Evolutionary conservation across 495 filamentous ascomycete genomes (phyloP), one percentile per base, ranked within the genome.

Genomic region (Xylaria flabelliformis): DNA sequence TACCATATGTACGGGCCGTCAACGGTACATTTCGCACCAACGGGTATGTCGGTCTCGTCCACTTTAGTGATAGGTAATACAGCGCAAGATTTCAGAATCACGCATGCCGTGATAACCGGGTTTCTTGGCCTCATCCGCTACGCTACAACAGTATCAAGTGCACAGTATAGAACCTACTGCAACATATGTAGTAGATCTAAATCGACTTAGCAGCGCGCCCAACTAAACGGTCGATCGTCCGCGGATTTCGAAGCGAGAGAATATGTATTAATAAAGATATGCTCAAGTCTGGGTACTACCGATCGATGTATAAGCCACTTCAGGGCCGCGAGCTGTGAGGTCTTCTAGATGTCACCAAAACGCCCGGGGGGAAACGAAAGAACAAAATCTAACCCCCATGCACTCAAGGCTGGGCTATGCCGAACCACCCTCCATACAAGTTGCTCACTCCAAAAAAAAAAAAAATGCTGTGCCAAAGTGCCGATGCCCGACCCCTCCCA

Each of bases 401-500:
- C 21, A 64, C 21, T 32, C 21, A 36, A 69, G 36, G 36, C 39
- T 56, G 53, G 66, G 51, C 32, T 26, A 67, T 67, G 48, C 48
- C 50, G 19, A 55, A 42, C 26, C 55, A 24, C 41, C 51, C 21
- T 32, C 51, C 32, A 41, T 69, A 26, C 13, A 44, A 46, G 24
- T 29, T 34, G 26, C 15, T 55, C 42, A 39, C 29, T 36, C 64
- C 64, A 21, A 51, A 67, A n/a, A n/a, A n/a, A n/a, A n/a, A n/a
- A n/a, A n/a, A 53, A 56, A 67, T 67, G 65, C 65, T 67, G 48
- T 67, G 50, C 65, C 50, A 56, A 67, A 55, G 64, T 67, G 64
- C 64, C 64, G 24, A 67, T 51, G 64, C 46, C 44, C 46, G 46
- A 67, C 59, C 69, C 24, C 46, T 53, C 32, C 61, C 36, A 26